Evolutionary conservation across 495 filamentous ascomycete genomes (phyloP).

Genomic region (Annulohypoxylon bovei): DNA sequence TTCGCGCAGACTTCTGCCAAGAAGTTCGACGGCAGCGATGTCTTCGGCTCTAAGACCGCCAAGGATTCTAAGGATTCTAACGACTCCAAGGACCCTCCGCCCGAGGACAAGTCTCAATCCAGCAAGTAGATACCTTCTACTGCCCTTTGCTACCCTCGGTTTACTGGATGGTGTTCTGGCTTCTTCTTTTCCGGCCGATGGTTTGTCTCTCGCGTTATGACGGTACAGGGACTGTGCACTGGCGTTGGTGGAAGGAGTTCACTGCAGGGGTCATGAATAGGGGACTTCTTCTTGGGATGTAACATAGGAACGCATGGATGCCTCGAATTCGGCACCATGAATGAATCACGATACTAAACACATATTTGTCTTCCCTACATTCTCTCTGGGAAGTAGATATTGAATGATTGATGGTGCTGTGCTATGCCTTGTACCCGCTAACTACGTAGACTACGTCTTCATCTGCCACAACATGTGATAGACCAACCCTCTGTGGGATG

Average conservation of each 20-base stretch:
- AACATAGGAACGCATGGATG: slow-evolving; percentile 3
- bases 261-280: slow-evolving; percentile 13
- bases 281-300: not conserved
- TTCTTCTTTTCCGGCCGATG: slow-evolving; percentile 5
- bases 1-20: slow-evolving; percentile 69
- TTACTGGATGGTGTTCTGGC: slow-evolving; percentile 9
- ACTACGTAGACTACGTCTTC: slow-evolving; percentile 99
- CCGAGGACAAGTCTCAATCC: not conserved
- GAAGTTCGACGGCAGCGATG: slow-evolving; percentile 56
- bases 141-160: slow-evolving; percentile 9
- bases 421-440: slow-evolving; percentile 72
- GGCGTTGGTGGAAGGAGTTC: slow-evolving; percentile 31
- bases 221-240: slow-evolving; percentile 11
- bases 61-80: not conserved
- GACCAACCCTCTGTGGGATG: slow-evolving; percentile 91
- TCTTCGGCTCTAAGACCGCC: slow-evolving; percentile 39
- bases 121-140: slow-evolving; percentile 3
- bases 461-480: slow-evolving; percentile 87
- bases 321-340: slow-evolving; percentile 17
- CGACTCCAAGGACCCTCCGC: not conserved
- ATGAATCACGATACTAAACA: slow-evolving; percentile 34
- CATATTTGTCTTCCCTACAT: not conserved
- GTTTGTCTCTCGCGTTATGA: slow-evolving; percentile 6
- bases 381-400: not conserved
- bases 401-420: slow-evolving; percentile 3